Conservation (phyloP, 768 basidiomycete species). For the Serendipita sp. region DNA sequence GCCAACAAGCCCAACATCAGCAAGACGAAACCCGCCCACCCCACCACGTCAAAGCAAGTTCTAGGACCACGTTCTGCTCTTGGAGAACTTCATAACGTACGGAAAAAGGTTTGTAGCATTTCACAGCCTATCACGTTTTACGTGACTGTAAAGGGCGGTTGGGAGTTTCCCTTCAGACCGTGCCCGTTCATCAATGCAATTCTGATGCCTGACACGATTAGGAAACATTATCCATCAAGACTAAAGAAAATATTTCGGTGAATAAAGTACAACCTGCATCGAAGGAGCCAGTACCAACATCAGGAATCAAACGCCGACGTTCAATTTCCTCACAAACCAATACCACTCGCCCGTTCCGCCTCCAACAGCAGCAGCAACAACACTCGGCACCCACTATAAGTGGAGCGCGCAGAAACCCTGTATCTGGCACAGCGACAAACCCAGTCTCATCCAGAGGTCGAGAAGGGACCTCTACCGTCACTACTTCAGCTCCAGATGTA, state of each 20-base stretch:
- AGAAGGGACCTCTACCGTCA: conserved; percentile 26
- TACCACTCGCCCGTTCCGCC: conserved; percentile 40
- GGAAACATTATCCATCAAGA: neutral
- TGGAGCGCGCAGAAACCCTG: neutral
- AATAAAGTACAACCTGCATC: neutral
- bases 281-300: conserved; percentile 9
- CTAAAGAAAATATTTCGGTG: neutral
- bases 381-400: neutral
- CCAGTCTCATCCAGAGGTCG: neutral
- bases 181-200: neutral
- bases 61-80: neutral
- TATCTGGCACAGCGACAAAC: conserved; percentile 22
- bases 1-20: neutral
- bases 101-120: conserved; percentile 1
- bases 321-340: conserved; percentile 49
- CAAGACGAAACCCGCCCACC: neutral
- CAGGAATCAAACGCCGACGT: conserved; percentile 39
- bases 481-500: conserved; percentile 16
- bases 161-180: neutral
- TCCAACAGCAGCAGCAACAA: conserved; percentile 34
- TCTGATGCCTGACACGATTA: neutral
- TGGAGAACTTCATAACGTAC: conserved; percentile 1
- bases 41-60: neutral
- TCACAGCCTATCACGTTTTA: neutral
- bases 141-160: neutral